Conservation (phyloP, 306 rosid genomes). For the Adenanthera pavonina region DNA sequence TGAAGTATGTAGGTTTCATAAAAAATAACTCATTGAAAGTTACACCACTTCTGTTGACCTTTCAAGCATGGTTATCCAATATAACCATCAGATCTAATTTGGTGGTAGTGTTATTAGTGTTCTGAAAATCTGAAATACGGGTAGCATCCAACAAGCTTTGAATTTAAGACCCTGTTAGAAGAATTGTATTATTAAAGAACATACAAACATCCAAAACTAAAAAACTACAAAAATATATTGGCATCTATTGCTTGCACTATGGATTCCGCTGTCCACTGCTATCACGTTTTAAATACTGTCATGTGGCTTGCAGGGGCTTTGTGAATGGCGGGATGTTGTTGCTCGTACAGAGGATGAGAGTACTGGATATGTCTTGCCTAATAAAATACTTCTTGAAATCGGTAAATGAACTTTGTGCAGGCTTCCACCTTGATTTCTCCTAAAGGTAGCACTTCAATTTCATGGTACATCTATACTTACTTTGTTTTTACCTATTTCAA, state of each 20-base stretch:
- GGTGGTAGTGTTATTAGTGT: neutral
- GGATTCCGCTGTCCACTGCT: constrained; percentile 1
- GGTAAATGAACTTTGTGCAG: constrained; percentile 59
- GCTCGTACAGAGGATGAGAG: constrained; percentile 96
- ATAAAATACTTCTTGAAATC: constrained; percentile 77
- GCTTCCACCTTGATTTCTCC: constrained; percentile 19
- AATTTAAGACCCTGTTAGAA: constrained; percentile 13
- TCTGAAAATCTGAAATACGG: neutral
- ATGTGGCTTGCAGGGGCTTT: constrained; percentile 71
- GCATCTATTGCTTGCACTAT: constrained; percentile 7
- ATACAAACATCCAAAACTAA: neutral
- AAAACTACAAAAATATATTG: neutral
- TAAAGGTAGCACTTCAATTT: neutral
- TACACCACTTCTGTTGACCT: neutral
- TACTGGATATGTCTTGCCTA: constrained; percentile 91
- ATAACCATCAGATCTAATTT: neutral
- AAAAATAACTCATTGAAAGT: neutral
- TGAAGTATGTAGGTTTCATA: constrained; percentile 19
- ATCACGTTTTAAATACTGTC: constrained; percentile 21
- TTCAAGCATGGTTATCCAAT: neutral
- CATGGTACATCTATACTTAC: neutral
- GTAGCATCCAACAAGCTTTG: constrained; percentile 8
- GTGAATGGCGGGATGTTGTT: constrained; percentile 85
- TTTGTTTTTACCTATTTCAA: constrained; percentile 41
- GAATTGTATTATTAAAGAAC: neutral